Base-by-base conservation (phyloP, 2,329 filamentous ascomycete genomes). In the Plectosphaerella sp. region DNA sequence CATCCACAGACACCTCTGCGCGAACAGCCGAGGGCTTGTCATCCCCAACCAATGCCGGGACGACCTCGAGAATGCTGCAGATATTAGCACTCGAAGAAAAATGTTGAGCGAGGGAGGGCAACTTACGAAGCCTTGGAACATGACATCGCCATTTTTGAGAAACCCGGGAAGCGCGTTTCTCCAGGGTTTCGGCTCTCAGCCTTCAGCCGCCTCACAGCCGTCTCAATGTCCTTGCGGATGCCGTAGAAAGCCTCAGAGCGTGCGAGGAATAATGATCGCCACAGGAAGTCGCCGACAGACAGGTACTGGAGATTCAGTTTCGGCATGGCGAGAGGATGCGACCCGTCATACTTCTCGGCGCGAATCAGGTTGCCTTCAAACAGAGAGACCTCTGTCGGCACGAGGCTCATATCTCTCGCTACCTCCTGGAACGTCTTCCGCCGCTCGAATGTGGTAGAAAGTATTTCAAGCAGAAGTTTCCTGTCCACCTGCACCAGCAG, bases 291-390 rank as follows among this genome's bases (percentile, higher is more conserved):
- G 3, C 91, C 91, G 48, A 96, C 84, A 3, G 92, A 96, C 14
- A 99, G 77, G 68, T 99, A 99, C 64, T 99, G 94, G 25, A 99
- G 75, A 61, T 97, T 99, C 45, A 97, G 72, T 67, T 99, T 99
- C 3, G 94, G 94, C 43, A 99, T 84, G 3, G 94, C 90, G 53
- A 99, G 77, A 5, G 94, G 92, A 47, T 83, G 83, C 22, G 90
- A 91, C 24, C 92, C 92, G 66, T 96, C 87, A 62, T 97, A 97
- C 8, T 78, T 79, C 62, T 97, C 92, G 52, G 93, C 93, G 53
- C 91, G 83, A 52, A 92, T 71, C 50, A 96, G 80, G 24, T 84
- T 83, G 48, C 78, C 78, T 54, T 97, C 91, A 62, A 97, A 97
- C 5, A 99, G 75, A 2, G 82, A 73, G 42, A 81, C 75, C 64